Base-by-base conservation (phyloP, 2,329 filamentous ascomycete genomes). In the Xylariaceae sp. region DNA sequence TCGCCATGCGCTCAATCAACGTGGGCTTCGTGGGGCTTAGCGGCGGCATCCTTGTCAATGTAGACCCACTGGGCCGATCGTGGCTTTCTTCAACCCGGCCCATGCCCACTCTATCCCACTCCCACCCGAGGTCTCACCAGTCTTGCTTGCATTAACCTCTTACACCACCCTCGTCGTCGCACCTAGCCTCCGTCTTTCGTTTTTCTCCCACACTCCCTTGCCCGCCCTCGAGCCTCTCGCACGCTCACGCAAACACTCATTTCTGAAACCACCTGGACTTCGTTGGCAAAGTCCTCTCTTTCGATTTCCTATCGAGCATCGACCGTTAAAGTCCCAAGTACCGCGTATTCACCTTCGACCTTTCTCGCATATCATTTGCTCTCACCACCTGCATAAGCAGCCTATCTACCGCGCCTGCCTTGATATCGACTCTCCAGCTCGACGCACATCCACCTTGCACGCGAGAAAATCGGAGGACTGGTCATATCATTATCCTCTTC, bases 281-380 rank as follows among this genome's bases (percentile, higher is more conserved):
- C 52, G 52, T 55, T 55, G 52, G 52, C 52, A 55, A 43, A 55
- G 52, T 53, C 45, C 40, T 21, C 14, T 33, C 24, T 50, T 29
- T 47, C 45, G 47, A 51, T 32, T 27, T 49, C 39, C 45, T 26
- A 26, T 49, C 46, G 43, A 51, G 21, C 28, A 42, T 37, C 38
- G 34, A 28, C 35, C 33, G 35, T n/a, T n/a, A n/a, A 13, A 25
- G 36, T 31, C 40, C 40, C 43, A 46, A 49, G 43, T 53, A 55
- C 38, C 48, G 49, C 48, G 44, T 52, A 55, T 49, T 51, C 50
- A 45, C 32, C 31, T 24, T 28, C 37, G 25, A 43, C 47, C 43
- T 42, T 52, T 50, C 36, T 41, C 52, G 35, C 37, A 37, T 33
- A 33, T 36, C 28, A 32, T 29, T 16, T n/a, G 35, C 31, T 36